phyloP scores from a whole-genome alignment of 140 eudicot species.

The Senecio squalidus region DNA sequence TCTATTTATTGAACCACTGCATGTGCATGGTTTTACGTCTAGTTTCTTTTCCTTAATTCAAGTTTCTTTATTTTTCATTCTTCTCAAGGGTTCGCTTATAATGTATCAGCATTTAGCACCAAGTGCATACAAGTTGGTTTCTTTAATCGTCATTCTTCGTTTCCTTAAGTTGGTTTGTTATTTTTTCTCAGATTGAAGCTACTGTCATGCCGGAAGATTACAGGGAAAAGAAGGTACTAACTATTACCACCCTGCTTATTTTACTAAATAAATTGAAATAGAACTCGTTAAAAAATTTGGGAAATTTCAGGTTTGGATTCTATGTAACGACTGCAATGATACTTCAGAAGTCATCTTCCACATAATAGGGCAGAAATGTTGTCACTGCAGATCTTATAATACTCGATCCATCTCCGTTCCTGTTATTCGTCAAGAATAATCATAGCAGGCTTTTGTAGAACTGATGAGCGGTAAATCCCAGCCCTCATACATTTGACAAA shows the following conservation, averaged over 20 bases:
- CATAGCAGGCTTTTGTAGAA: not conserved
- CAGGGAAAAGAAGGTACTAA: conserved; percentile 74
- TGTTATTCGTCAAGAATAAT: conserved; percentile 48
- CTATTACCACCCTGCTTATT: not conserved
- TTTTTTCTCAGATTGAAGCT: conserved; percentile 61
- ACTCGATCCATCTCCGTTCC: conserved; percentile 82
- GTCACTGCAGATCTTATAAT: conserved; percentile 77
- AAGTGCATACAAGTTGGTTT: not conserved
- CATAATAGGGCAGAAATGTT: conserved; percentile 93
- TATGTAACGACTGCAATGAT: conserved; percentile 93
- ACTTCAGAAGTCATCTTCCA: conserved; percentile 87
- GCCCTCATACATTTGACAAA: too few species aligned
- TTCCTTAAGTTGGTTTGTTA: not conserved
- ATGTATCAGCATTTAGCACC: not conserved
- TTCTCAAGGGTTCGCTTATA: not conserved
- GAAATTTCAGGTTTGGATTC: conserved; percentile 77
- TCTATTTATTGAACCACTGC: conserved; percentile 8
- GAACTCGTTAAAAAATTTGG: not conserved
- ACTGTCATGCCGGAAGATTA: conserved; percentile 89
- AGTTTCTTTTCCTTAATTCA: not conserved
- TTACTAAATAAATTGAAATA: not conserved
- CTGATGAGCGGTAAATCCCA: not conserved
- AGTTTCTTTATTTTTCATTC: not conserved
- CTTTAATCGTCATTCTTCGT: not conserved
- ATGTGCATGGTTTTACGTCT: not conserved